These are phyloP conservation scores for Henckelia pumila DNA, from an alignment of 257 asterid genomes.

Conservation along the genomic window DNA sequence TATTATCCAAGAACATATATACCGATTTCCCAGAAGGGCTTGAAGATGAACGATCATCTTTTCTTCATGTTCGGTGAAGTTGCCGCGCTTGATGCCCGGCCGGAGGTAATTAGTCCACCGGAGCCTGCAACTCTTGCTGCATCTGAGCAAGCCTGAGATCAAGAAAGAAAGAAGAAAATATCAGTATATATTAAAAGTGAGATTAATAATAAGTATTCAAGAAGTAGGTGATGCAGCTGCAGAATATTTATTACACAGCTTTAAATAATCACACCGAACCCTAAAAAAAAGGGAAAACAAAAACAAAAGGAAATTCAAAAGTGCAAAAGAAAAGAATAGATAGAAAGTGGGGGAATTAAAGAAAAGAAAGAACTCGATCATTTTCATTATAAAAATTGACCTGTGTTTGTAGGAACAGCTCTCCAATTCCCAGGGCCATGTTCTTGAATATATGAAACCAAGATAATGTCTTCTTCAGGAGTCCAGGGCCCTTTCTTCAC, in stretches of 20 bases:
- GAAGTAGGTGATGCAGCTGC: conserved; percentile 32
- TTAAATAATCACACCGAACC: conserved; percentile 44
- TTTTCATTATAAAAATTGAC: conserved; percentile 23
- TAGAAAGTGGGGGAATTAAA: not conserved
- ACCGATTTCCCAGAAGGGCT: conserved; percentile 79
- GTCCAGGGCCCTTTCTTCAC: conserved; percentile 85
- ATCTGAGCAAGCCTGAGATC: conserved; percentile 60
- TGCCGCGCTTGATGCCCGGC: conserved; percentile 73
- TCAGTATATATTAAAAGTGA: too few species aligned
- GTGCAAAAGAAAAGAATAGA: not conserved
- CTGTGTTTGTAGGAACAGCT: conserved; percentile 70
- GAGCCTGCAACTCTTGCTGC: conserved; percentile 77
- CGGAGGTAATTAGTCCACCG: conserved; percentile 82
- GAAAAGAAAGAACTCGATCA: not conserved
- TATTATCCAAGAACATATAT: not conserved
- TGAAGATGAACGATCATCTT: conserved; percentile 73
- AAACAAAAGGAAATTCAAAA: not conserved
- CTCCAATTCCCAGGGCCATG: conserved; percentile 79
- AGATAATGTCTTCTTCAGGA: conserved; percentile 68
- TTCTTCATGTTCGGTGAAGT: conserved; percentile 61
- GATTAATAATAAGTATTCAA: too few species aligned
- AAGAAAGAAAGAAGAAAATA: not conserved
- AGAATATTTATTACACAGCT: conserved; percentile 38
- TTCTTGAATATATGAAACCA: conserved; percentile 74
- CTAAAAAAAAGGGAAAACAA: not conserved